Percentiles rank a stretch among this genome's conserved stretches.
Evolutionary conservation across 2,329 filamentous ascomycete genomes (phyloP).

Genomic region (Claviceps sp.): DNA sequence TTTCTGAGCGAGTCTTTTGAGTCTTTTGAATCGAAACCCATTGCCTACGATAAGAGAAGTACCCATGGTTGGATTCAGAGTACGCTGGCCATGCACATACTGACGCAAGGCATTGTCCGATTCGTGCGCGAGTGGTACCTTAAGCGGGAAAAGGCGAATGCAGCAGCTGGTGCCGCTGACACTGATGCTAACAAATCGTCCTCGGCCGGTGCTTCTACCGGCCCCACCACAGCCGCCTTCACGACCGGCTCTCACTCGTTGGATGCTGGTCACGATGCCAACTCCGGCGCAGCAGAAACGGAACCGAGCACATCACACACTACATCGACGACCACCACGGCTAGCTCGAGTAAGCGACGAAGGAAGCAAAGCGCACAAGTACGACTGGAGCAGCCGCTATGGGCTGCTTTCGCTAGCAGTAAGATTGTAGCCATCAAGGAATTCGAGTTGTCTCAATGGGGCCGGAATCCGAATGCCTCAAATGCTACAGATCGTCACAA

Average conservation of each 20-base stretch:
- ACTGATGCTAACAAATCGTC: constrained; percentile 47
- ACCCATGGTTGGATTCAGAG: constrained; percentile 55
- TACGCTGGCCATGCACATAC: constrained; percentile 59
- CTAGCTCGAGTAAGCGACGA: constrained; percentile 57
- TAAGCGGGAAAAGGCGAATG: constrained; percentile 42
- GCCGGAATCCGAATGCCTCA: constrained; percentile 58
- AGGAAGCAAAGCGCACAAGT: constrained; percentile 86
- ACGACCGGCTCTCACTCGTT: constrained; percentile 5
- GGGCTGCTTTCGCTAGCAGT: constrained; percentile 87
- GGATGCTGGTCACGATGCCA: constrained; percentile 12
- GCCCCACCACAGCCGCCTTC: constrained; percentile 7
- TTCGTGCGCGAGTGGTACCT: constrained; percentile 58
- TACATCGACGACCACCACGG: constrained; percentile 20
- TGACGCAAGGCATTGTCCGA: constrained; percentile 59
- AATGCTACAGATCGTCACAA: constrained; percentile 67
- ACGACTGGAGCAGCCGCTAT: constrained; percentile 78
- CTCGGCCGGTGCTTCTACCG: constrained; percentile 14
- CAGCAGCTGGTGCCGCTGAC: constrained; percentile 36
- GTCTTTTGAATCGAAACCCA: constrained; percentile 26
- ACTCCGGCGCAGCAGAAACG: constrained; percentile 39
- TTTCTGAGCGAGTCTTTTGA: constrained; percentile 36
- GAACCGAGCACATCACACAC: constrained; percentile 23
- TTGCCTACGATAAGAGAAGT: constrained; percentile 41
- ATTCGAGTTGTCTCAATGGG: constrained; percentile 67
- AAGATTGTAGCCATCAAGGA: constrained; percentile 95